Percentiles rank a stretch among this genome's conserved stretches.
Evolutionary conservation across 768 basidiomycete genomes (phyloP).

Genomic region (Serpula lacrymans): DNA sequence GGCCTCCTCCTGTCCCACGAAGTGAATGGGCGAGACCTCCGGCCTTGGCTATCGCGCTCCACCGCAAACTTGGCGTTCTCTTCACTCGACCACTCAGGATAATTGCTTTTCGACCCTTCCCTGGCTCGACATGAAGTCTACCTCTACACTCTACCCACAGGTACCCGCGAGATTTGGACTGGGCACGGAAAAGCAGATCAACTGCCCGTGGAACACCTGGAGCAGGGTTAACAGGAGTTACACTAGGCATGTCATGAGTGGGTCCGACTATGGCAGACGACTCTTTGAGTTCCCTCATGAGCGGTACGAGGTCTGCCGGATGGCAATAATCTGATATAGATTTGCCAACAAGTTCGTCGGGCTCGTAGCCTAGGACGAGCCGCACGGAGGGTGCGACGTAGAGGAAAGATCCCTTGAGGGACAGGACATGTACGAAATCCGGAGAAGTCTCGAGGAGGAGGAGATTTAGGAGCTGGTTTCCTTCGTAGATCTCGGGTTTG

Average conservation of each 20-base stretch:
- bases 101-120: slow-evolving; percentile 93
- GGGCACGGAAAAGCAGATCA: slow-evolving; percentile 82
- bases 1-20: slow-evolving; percentile 6
- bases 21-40: slow-evolving; percentile 50
- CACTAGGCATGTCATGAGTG: background rate
- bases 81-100: slow-evolving; percentile 80
- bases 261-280: slow-evolving; percentile 30
- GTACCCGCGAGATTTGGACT: slow-evolving; percentile 58
- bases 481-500: slow-evolving; percentile 26
- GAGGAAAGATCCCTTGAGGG: slow-evolving; percentile 87
- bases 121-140: slow-evolving; percentile 84
- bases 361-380: slow-evolving; percentile 80
- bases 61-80: slow-evolving; percentile 58
- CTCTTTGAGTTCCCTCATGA: slow-evolving; percentile 91
- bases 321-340: slow-evolving; percentile 81
- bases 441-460: slow-evolving; percentile 59
- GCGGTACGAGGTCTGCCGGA: slow-evolving; percentile 83
- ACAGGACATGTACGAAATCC: slow-evolving; percentile 89
- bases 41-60: slow-evolving; percentile 52
- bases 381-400: slow-evolving; percentile 86
- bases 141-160: slow-evolving; percentile 94
- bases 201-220: slow-evolving; percentile 50
- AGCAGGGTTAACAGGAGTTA: slow-evolving; percentile 3
- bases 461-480: slow-evolving; percentile 46
- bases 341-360: slow-evolving; percentile 78